Percentiles rank a stretch among this genome's conserved stretches.
phyloP scores from a whole-genome alignment of 2,329 filamentous ascomycete species.

The Chrysoporthe austroafricana region DNA sequence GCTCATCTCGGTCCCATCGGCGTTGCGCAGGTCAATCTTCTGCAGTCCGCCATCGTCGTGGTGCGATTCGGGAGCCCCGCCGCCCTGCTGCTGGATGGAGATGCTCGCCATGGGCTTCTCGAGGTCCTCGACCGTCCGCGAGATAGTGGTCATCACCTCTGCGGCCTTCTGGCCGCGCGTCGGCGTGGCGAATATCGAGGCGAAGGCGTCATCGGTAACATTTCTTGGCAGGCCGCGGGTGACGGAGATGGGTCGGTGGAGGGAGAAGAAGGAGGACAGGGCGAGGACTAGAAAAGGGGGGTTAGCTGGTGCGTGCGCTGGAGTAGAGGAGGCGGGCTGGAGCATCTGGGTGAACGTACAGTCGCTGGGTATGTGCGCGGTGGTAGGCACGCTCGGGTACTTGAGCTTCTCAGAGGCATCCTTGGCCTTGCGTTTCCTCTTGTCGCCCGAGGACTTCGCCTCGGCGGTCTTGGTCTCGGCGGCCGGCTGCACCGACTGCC shows the following conservation, averaged over 20 bases:
- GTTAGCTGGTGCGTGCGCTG: constrained; percentile 25
- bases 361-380: constrained; percentile 70
- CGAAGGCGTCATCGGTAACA: constrained; percentile 75
- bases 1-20: constrained; percentile 60
- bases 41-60: constrained; percentile 49
- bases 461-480: constrained; percentile 45
- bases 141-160: constrained; percentile 71
- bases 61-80: constrained; percentile 34
- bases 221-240: constrained; percentile 77
- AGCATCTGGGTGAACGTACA: constrained; percentile 48
- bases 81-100: constrained; percentile 44
- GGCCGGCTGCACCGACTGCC: constrained; percentile 54
- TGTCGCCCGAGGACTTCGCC: constrained; percentile 52
- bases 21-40: constrained; percentile 57
- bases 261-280: constrained; percentile 91
- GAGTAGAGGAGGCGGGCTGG: constrained; percentile 14
- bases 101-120: constrained; percentile 61
- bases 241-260: constrained; percentile 91
- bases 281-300: constrained; percentile 69
- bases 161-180: constrained; percentile 54
- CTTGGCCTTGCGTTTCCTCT: constrained; percentile 63
- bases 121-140: constrained; percentile 60
- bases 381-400: constrained; percentile 75
- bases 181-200: constrained; percentile 75
- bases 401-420: constrained; percentile 53